These are phyloP conservation scores for Leucogyrophana mollusca DNA, from an alignment of 768 basidiomycete genomes.

Conservation along the genomic window DNA sequence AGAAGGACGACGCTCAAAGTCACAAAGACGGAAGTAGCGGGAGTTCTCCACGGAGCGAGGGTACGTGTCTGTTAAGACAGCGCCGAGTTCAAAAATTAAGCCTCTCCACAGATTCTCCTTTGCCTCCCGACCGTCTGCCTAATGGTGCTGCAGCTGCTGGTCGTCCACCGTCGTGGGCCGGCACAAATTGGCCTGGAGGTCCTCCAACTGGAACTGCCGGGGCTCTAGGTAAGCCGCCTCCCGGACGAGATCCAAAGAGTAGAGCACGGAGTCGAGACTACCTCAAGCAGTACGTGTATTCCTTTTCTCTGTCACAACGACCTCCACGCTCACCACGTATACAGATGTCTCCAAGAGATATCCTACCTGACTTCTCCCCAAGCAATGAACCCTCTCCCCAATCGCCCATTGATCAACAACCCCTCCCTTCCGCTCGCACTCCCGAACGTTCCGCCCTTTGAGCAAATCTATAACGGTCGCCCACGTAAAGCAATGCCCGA, in stretches of 20 bases:
- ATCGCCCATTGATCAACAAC: slow-evolving; percentile 69
- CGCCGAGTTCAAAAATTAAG: background rate
- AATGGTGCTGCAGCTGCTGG: slow-evolving; percentile 57
- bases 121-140: slow-evolving; percentile 64
- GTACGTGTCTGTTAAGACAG: slow-evolving; percentile 36
- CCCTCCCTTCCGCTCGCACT: slow-evolving; percentile 61
- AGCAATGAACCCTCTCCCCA: slow-evolving; percentile 95
- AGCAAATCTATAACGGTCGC: slow-evolving; percentile 75
- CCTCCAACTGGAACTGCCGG: slow-evolving; percentile 40
- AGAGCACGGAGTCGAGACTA: slow-evolving; percentile 94
- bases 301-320: slow-evolving; percentile 10
- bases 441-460: slow-evolving; percentile 73
- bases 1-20: slow-evolving; percentile 71
- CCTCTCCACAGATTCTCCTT: slow-evolving; percentile 58
- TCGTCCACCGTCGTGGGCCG: slow-evolving; percentile 58
- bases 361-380: slow-evolving; percentile 96
- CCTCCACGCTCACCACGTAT: background rate
- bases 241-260: slow-evolving; percentile 92
- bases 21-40: slow-evolving; percentile 78
- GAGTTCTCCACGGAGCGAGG: slow-evolving; percentile 86
- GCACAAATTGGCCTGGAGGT: slow-evolving; percentile 34
- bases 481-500: slow-evolving; percentile 82
- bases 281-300: slow-evolving; percentile 80
- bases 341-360: slow-evolving; percentile 94
- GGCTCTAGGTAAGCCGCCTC: slow-evolving; percentile 66